Base-by-base conservation (phyloP, 139 green algal species). In the Picocystis salinarum region DNA sequence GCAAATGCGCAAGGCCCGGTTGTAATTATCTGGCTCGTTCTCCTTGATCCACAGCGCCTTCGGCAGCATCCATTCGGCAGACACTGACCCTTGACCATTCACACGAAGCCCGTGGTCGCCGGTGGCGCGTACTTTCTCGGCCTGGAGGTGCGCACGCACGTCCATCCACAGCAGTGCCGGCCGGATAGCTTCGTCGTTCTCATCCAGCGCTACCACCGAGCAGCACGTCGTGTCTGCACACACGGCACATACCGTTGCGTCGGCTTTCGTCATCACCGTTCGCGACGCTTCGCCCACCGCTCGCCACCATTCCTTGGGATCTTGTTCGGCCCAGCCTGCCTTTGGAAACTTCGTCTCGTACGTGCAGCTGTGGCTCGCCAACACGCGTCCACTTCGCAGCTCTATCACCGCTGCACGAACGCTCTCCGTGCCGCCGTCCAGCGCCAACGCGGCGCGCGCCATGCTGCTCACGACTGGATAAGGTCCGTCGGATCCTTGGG, bases 191-290 rank as follows among this genome's bases (percentile, higher is more conserved):
- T 45, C 9, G 15, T 58, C 41, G 0, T 52, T 50, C 64, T 31
- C 49, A 17, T 69, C 68, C 28, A 88, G 39, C 3, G 68, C 68
- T 27, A 85, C 74, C 17, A 85, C 76, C 1, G 76, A 75, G 61
- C 77, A 89, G 68, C 72, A 82, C 1, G 77, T 89, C 34, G 77
- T 85, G 65, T 89, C 77, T 6, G 77, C 10, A 23, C 67, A 66
- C 2, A 89, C 39, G 12, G 50, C 69, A 11, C 48, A 53, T 5
- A 84, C 4, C 2, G 26, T 4, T 3, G 76, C 36, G 0, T 33
- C 45, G 1, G 72, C 46, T 1, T 53, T 23, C 0, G 20, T 33
- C 27, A 81, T 11, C 12, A 56, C 67, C 23, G 59, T 40, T 22
- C 34, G 44, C 17, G 79, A 59, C n/a, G 75, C 68, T 1, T 10